These are phyloP conservation scores for Begonia fuchsioides DNA, from an alignment of 306 rosid species.

Conservation along the genomic window DNA sequence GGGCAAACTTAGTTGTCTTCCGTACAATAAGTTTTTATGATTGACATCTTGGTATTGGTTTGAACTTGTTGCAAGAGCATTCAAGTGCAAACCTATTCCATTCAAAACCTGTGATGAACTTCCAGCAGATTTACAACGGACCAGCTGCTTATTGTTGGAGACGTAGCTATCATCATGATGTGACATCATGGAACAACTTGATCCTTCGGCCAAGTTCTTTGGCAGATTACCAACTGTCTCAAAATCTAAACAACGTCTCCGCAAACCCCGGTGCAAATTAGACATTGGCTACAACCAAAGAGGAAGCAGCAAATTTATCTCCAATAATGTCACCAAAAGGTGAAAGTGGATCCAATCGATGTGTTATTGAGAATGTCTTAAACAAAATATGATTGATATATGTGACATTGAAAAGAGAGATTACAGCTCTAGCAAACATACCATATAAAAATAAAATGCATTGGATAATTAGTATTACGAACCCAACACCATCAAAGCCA, in stretches of 20 bases:
- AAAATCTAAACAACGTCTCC: slow-evolving; percentile 86
- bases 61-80: slow-evolving; percentile 8
- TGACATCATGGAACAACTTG: slow-evolving; percentile 23
- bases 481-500: no score
- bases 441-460: no score
- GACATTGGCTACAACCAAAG: slow-evolving; percentile 33
- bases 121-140: slow-evolving; percentile 26
- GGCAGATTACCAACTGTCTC: slow-evolving; percentile 46
- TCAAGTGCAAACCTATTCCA: slow-evolving; percentile 18
- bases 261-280: slow-evolving; percentile 43
- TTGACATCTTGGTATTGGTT: background rate
- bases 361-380: no score
- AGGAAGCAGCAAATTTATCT: background rate
- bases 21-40: no score
- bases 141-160: slow-evolving; percentile 25
- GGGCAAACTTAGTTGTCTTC: no score
- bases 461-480: no score
- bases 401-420: no score
- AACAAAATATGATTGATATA: no score
- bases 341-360: no score
- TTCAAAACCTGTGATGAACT: slow-evolving; percentile 20
- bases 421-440: no score
- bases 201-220: slow-evolving; percentile 29
- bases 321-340: no score
- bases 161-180: slow-evolving; percentile 31